These are phyloP conservation scores for Suhomyces chickasaworum DNA, from an alignment of 1,139 yeast species.

Conservation along the genomic window DNA sequence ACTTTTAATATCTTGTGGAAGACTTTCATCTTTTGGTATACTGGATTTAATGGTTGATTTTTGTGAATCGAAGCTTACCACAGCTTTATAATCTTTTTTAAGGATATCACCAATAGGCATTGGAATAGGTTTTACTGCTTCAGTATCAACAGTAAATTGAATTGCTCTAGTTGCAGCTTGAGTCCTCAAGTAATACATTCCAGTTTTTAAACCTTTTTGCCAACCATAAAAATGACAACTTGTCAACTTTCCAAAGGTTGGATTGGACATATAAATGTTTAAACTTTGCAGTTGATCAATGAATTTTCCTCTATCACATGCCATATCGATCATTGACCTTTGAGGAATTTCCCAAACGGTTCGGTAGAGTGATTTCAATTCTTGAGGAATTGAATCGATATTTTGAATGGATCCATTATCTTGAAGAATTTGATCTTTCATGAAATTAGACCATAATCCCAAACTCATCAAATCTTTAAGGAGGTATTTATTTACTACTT, in stretches of 20 bases:
- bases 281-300: constrained; percentile 63
- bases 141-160: constrained; percentile 77
- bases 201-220: constrained; percentile 65
- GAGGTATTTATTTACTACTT: constrained; percentile 59
- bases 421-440: constrained; percentile 54
- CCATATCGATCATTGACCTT: constrained; percentile 58
- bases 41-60: too few relatives aligned
- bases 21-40: not conserved
- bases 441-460: constrained; percentile 55
- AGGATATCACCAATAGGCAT: not conserved
- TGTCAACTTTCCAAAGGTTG: constrained; percentile 60
- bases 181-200: constrained; percentile 67
- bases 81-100: constrained; percentile 24
- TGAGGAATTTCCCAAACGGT: constrained; percentile 67
- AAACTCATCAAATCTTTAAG: constrained; percentile 55
- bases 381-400: constrained; percentile 52
- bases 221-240: constrained; percentile 64
- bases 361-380: constrained; percentile 53
- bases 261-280: constrained; percentile 56
- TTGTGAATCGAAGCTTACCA: not conserved
- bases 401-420: constrained; percentile 59
- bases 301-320: constrained; percentile 61
- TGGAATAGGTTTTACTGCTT: constrained; percentile 7
- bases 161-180: constrained; percentile 95
- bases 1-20: not conserved